phyloP scores from a whole-genome alignment of 441 rosid species.

The Populus trichocarpa region DNA sequence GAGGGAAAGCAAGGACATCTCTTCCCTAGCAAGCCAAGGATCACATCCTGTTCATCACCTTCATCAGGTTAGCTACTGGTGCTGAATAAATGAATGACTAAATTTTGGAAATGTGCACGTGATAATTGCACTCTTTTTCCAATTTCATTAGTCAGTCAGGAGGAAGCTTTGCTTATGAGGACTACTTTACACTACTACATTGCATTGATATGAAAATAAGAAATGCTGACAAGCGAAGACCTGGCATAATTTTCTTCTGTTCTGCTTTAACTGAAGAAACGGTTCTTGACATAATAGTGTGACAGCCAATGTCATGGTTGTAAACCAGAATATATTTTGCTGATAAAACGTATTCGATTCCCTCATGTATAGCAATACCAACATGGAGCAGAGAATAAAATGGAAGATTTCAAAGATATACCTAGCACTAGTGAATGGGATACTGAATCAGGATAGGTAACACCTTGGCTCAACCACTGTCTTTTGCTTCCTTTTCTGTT shows the following conservation, averaged over 20 bases:
- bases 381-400: slow-evolving; percentile 26
- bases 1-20: slow-evolving; percentile 37
- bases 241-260: neutral
- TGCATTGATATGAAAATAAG: neutral
- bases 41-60: slow-evolving; percentile 80
- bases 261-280: too few species aligned
- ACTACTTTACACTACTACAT: too few species aligned
- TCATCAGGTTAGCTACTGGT: slow-evolving; percentile 51
- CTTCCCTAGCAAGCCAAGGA: slow-evolving; percentile 30
- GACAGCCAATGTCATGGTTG: too few species aligned
- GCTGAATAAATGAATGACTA: slow-evolving; percentile 20
- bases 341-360: slow-evolving; percentile 44
- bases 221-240: neutral
- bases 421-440: slow-evolving; percentile 70
- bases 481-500: neutral
- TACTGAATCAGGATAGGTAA: slow-evolving; percentile 65
- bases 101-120: neutral
- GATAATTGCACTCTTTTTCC: neutral
- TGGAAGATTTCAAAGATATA: slow-evolving; percentile 76
- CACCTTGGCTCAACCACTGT: neutral
- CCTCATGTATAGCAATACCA: slow-evolving; percentile 28
- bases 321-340: slow-evolving; percentile 47
- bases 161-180: too few species aligned
- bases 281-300: too few species aligned
- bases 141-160: too few species aligned